phyloP scores from a whole-genome alignment of 1,139 yeast species.

The Eremothecium coryli region DNA sequence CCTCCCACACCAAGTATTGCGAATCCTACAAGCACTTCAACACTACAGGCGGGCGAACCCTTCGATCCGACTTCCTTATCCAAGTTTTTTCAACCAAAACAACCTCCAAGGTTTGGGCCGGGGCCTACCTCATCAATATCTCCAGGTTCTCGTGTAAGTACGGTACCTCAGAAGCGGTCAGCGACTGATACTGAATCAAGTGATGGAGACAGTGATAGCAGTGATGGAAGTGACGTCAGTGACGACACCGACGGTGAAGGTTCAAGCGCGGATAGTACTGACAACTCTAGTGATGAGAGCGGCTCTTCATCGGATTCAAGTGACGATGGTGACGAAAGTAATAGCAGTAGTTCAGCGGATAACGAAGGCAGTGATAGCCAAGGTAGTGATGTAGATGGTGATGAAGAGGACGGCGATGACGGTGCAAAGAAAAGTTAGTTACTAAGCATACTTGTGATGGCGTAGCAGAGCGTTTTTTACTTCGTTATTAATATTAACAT shows the following conservation, averaged over 20 bases:
- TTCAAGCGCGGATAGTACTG: no score
- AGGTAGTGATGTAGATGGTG: constrained; percentile 9
- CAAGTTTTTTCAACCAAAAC: constrained; percentile 31
- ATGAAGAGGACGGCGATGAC: constrained; percentile 7
- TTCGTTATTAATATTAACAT: no score
- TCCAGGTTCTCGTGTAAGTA: constrained; percentile 3
- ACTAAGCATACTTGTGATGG: no score
- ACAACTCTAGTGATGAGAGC: constrained; percentile 7
- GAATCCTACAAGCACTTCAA: constrained; percentile 6
- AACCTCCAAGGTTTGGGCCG: constrained; percentile 16
- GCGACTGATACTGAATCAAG: constrained; percentile 16
- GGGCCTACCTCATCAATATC: constrained; percentile 2
- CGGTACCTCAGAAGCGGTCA: constrained; percentile 10
- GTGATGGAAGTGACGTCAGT: constrained; percentile 8
- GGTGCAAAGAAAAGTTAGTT: no score
- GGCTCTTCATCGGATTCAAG: constrained; percentile 7
- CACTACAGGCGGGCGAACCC: constrained; percentile 11
- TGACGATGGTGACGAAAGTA: constrained; percentile 6
- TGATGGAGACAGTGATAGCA: constrained; percentile 11
- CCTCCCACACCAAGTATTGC: constrained; percentile 10
- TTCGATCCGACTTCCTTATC: constrained; percentile 32
- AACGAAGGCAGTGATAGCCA: constrained; percentile 10
- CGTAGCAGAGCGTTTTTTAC: no score
- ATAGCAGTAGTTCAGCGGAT: constrained; percentile 10
- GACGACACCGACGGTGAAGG: constrained; percentile 7